Conservation (phyloP, 208 protist species). For the Angomonas deanei region DNA sequence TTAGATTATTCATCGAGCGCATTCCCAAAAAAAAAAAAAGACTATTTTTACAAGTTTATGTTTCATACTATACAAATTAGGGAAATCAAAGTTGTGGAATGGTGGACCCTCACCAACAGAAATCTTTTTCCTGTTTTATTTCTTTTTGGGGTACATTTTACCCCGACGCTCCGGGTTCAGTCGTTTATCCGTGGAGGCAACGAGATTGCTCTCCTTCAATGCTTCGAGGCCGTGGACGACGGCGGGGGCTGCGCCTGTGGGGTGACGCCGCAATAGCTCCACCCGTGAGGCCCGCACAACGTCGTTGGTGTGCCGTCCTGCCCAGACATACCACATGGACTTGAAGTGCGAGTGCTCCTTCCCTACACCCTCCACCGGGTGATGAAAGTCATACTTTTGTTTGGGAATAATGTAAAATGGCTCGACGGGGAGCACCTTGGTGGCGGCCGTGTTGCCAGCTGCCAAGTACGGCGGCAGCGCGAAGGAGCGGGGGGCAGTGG, state of each 20-base stretch:
- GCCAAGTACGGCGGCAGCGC: neutral
- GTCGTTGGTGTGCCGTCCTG: slow-evolving; percentile 37
- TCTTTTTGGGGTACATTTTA: neutral
- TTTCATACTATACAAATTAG: too few relatives aligned
- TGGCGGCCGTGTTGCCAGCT: neutral
- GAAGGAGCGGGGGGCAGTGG: neutral
- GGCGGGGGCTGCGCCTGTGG: neutral
- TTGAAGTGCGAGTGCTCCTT: slow-evolving; percentile 70
- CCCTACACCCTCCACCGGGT: slow-evolving; percentile 41
- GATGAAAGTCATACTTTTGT: slow-evolving; percentile 51
- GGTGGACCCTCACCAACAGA: too few relatives aligned
- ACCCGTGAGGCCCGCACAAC: slow-evolving; percentile 40
- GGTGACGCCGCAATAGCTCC: neutral
- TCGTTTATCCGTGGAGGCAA: slow-evolving; percentile 20
- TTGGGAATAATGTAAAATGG: slow-evolving; percentile 59
- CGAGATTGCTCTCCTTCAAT: slow-evolving; percentile 27
- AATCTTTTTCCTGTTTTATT: too few relatives aligned
- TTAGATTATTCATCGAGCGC: neutral
- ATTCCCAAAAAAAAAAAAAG: slow-evolving; percentile 3
- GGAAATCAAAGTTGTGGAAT: too few relatives aligned
- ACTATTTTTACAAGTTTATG: neutral
- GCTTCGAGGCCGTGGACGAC: slow-evolving; percentile 51
- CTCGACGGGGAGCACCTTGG: slow-evolving; percentile 20
- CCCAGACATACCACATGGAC: slow-evolving; percentile 75
- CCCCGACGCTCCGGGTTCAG: slow-evolving; percentile 23